Base-by-base conservation (phyloP, 768 basidiomycete species). In the Sarcodon sp. region DNA sequence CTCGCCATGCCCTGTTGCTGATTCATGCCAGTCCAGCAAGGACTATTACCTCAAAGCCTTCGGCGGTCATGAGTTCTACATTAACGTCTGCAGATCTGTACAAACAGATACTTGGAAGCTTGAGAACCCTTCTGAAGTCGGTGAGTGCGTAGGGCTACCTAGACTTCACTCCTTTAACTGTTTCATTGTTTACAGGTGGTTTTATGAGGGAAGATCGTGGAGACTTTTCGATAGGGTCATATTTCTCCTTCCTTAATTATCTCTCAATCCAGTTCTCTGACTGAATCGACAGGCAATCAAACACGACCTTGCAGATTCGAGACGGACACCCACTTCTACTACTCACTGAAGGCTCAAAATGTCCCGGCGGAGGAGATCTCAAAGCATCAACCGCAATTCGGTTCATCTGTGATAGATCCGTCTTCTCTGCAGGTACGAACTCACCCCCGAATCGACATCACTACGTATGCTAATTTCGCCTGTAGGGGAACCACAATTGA, bases 161-260 rank as follows among this genome's bases (percentile, higher is more conserved):
- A 27, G 21, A 27, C 21, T 27, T 27, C 21, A 27, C 21, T 27
- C 21, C n/a, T n/a, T n/a, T n/a, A n/a, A n/a, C n/a, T n/a, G n/a
- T n/a, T n/a, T n/a, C n/a, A n/a, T n/a, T n/a, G n/a, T n/a, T n/a
- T 27, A 27, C 21, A 27, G 21, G 69, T 4, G 86, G 72, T 1
- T 74, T 84, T 51, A 70, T 80, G 35, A 72, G 76, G 36, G 70
- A 69, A 44, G 75, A 64, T 43, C 83, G 75, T 50, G 75, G 81
- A 0, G 80, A 86, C 60, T 80, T 87, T 61, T 76, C 77, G 6
- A 71, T 88, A 34, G 87, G 87, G 86, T 83, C 54, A 46, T 69
- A 50, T 10, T 37, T 33, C 35, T 33, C 16, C 3, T 47, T 10
- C 37, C 37, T 47, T 13, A 51, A 15, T 32, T 15, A 41, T n/a